Base-by-base conservation (phyloP, 2,329 filamentous ascomycete species). In the Zymoseptoria crescenta region DNA sequence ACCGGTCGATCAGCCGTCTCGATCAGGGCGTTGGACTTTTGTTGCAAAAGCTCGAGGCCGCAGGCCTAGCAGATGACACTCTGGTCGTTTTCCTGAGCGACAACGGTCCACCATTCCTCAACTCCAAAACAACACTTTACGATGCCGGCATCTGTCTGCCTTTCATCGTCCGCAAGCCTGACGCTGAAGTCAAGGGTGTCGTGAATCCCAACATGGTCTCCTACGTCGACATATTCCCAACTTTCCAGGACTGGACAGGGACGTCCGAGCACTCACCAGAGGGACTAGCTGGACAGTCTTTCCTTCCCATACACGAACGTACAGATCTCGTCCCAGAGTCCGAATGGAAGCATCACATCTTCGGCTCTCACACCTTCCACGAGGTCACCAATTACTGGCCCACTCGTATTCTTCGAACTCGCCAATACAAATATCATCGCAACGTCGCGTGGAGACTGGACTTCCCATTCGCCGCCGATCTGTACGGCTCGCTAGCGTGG, bases 351-450 rank as follows among this genome's bases (percentile, higher is more conserved):
- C 63, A 66, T n/a, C 71, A 75, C 9, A 74, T 81, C 7, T 80
- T 77, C 59, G 79, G 79, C 16, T 80, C 77, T 0, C 79, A 81
- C 64, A 81, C 80, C 1, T 81, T 80, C 64, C 79, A 81, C 57
- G 79, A 81, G 59, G 69, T 78, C 1, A 74, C 73, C 5, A 80
- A 80, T 62, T 81, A 80, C 68, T 81, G 75, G 73, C 79, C 80
- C 0, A 81, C 79, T 1, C 73, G 79, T 10, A 77, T 73, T 62
- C 68, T 81, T 41, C 76, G 79, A n/a, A 73, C 68, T 2, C 65
- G 64, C 0, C 67, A 68, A 4, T 80, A 73, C 72, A 81, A 81
- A 64, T 81, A 81, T 62, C 79, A 81, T 62, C 75, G 79, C 16
- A 81, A 81, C 54, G 69, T 81, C 0, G 75, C 75, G 13, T 80